Conservation (phyloP, 1,139 yeast genomes). For the Spathaspora sp. region DNA sequence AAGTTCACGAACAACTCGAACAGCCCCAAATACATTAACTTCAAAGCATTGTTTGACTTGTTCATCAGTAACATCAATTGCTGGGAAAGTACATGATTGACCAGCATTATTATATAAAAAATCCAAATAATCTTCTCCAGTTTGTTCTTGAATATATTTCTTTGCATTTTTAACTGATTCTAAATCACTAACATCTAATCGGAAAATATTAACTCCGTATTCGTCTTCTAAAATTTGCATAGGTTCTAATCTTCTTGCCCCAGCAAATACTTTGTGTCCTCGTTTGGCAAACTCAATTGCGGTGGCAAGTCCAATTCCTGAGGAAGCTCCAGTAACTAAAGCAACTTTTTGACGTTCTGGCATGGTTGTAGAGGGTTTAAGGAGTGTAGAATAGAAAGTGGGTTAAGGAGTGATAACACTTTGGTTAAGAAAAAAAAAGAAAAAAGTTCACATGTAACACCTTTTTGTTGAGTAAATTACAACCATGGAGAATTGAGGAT, state of each 20-base stretch:
- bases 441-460: not conserved
- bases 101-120: constrained; percentile 57
- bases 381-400: no score
- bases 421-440: not conserved
- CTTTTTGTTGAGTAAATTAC: not conserved
- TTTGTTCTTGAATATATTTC: constrained; percentile 31
- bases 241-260: constrained; percentile 67
- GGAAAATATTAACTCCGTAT: constrained; percentile 30
- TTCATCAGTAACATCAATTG: constrained; percentile 63
- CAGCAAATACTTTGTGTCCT: constrained; percentile 60
- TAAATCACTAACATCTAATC: constrained; percentile 45
- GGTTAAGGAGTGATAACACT: not conserved
- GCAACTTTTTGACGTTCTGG: constrained; percentile 38
- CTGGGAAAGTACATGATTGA: constrained; percentile 69
- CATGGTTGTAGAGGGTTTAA: no score
- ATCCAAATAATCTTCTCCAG: constrained; percentile 45
- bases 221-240: constrained; percentile 52
- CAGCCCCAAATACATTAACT: constrained; percentile 71
- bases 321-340: constrained; percentile 76
- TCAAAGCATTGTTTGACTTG: constrained; percentile 54
- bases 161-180: constrained; percentile 51
- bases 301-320: constrained; percentile 74
- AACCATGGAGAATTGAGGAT: not conserved
- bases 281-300: constrained; percentile 62
- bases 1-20: constrained; percentile 62